Evolutionary conservation across 176 grass and related monocot genomes (phyloP).

Genomic region (Phragmites australis): DNA sequence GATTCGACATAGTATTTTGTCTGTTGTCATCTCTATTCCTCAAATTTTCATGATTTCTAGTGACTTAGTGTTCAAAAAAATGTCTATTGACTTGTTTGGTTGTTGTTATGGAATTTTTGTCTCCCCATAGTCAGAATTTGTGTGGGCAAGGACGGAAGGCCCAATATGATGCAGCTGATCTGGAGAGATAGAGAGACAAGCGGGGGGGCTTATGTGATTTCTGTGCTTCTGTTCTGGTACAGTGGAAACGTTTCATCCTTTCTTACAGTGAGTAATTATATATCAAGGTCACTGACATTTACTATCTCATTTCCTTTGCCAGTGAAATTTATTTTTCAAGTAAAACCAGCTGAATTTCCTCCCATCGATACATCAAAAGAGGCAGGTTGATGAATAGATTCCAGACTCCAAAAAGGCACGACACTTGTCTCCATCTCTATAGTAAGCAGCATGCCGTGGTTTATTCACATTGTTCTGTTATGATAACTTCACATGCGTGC

Average conservation of each 20-base stretch:
- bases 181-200: neutral
- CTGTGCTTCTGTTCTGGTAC: slow-evolving; percentile 5
- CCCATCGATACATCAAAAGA: neutral
- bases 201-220: slow-evolving; percentile 24
- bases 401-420: neutral
- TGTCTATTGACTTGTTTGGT: too few species aligned
- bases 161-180: neutral
- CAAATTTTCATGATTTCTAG: neutral
- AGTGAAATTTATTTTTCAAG: too few species aligned
- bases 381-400: slow-evolving; percentile 8
- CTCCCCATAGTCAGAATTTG: neutral
- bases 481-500: too few species aligned
- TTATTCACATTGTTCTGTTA: neutral
- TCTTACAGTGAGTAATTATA: neutral
- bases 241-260: neutral
- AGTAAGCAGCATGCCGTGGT: neutral
- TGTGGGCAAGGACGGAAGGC: neutral
- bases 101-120: neutral
- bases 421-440: neutral
- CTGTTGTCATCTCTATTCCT: neutral
- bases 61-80: too few species aligned
- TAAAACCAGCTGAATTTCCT: too few species aligned
- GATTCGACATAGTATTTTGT: neutral
- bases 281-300: neutral
- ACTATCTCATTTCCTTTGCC: neutral